These are phyloP conservation scores for Rhizopus stolonifer DNA, from an alignment of 371 early-diverging fungal species.

Conservation along the genomic window DNA sequence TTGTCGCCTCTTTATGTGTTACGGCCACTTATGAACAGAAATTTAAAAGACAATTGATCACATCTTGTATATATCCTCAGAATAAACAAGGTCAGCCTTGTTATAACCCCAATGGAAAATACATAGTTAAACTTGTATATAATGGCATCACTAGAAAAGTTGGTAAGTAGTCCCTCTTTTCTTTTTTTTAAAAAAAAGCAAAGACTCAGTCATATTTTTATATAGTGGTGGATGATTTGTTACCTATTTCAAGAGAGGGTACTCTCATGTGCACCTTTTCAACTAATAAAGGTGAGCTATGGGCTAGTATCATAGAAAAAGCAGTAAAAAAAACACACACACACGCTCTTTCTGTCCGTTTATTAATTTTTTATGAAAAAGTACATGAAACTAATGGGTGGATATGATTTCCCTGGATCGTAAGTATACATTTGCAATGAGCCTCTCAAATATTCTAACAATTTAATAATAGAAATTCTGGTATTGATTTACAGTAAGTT, in stretches of 20 bases:
- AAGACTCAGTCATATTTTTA: background rate
- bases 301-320: conserved; percentile 90
- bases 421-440: conserved; percentile 32
- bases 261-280: conserved; percentile 86
- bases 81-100: conserved; percentile 69
- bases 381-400: conserved; percentile 93
- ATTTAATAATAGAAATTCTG: conserved; percentile 64
- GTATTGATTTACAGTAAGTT: conserved; percentile 81
- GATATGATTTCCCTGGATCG: conserved; percentile 93
- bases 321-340: conserved; percentile 47
- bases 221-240: conserved; percentile 81
- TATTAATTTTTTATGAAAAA: conserved; percentile 11
- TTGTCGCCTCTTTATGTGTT: conserved; percentile 90
- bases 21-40: conserved; percentile 80
- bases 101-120: conserved; percentile 87
- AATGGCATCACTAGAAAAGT: conserved; percentile 88
- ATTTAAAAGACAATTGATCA: conserved; percentile 78
- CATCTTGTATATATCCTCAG: conserved; percentile 86
- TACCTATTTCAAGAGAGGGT: conserved; percentile 77
- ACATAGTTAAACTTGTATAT: conserved; percentile 77
- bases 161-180: conserved; percentile 14
- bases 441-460: too few species aligned
- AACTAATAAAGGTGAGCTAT: conserved; percentile 72
- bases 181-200: background rate
- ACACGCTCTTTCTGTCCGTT: background rate